Evolutionary conservation across 2,329 filamentous ascomycete genomes (phyloP).

Genomic region (Mollisia scopiformis): DNA sequence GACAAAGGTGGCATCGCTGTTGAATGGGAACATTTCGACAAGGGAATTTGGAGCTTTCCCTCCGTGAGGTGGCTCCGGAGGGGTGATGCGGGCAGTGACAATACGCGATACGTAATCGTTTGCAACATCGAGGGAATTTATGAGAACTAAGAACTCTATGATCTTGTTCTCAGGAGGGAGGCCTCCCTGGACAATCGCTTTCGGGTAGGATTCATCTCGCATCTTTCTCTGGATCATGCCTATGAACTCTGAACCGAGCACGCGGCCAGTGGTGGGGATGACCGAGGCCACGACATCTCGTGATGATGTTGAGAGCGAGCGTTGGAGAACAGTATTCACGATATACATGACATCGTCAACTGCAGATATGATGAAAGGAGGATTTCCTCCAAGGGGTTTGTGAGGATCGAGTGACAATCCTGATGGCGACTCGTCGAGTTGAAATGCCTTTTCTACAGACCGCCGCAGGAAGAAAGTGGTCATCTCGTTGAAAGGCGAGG

Average conservation of each 20-base stretch:
- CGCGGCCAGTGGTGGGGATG: slow-evolving; percentile 75
- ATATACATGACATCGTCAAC: slow-evolving; percentile 99
- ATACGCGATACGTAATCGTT: slow-evolving; percentile 91
- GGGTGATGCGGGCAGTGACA: slow-evolving; percentile 66
- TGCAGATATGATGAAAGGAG: slow-evolving; percentile 90
- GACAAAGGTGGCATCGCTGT: slow-evolving; percentile 73
- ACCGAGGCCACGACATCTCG: slow-evolving; percentile 76
- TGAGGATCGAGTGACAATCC: slow-evolving; percentile 78
- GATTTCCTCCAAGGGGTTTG: slow-evolving; percentile 72
- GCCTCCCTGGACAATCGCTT: slow-evolving; percentile 74
- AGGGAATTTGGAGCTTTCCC: slow-evolving; percentile 42
- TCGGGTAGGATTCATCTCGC: slow-evolving; percentile 93
- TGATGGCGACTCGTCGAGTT: slow-evolving; percentile 85
- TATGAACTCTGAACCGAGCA: slow-evolving; percentile 88
- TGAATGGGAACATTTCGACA: slow-evolving; percentile 76
- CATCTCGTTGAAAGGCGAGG: slow-evolving; percentile 85
- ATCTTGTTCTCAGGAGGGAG: slow-evolving; percentile 88
- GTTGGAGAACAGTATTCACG: slow-evolving; percentile 86
- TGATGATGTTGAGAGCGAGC: slow-evolving; percentile 85
- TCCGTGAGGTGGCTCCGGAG: slow-evolving; percentile 45
- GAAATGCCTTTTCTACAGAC: slow-evolving; percentile 96
- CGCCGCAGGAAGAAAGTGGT: slow-evolving; percentile 96
- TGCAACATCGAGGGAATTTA: slow-evolving; percentile 93
- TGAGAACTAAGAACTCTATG: slow-evolving; percentile 85
- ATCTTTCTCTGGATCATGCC: slow-evolving; percentile 98